Evolutionary conservation across 2,329 filamentous ascomycete genomes (phyloP), one percentile per base, ranked within the genome.

Genomic region (Colletotrichum spaethianum): DNA sequence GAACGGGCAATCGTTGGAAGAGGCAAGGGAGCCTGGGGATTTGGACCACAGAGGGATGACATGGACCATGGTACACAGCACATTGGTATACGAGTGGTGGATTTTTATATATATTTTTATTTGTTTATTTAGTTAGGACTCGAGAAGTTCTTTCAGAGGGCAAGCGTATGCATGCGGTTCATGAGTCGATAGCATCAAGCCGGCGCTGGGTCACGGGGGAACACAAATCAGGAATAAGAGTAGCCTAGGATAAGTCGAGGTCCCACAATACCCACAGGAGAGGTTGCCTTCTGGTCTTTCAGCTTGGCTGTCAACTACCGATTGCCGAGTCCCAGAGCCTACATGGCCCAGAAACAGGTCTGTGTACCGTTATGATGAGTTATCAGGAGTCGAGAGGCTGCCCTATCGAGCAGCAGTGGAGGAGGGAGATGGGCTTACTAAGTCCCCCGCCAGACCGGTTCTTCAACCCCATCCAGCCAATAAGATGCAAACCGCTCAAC

Each of bases 401-500:
- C 38, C 20, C 60, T 36, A 26, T 26, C n/a, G 28, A 20, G 55
- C 20, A 62, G 23, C 40, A 18, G 63, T 65, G 63, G 52, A 42
- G 38, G 40, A 42, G 36, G 26, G 36, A 53, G 26, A 38, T 57
- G 38, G 55, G 70, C 70, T 72, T 72, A 72, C 70, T 72, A 72
- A 72, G 65, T 69, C 60, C 57, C 59, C 44, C 50, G 18, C 44
- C 57, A 59, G 38, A 63, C 26, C n/a, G 57, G 46, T 40, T 28
- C 8, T 60, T 38, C 23, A 48, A 31, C 23, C 18, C 26, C 26
- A 0, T 48, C 31, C 38, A 55, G 28, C 66, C 70, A 72, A 72
- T 72, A 38, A 31, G 66, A 64, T 46, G 38, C 59, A 72, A 64
- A 64, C 33, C 59, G 31, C 70, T 63, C 70, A 70, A 64, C 70